phyloP scores from a whole-genome alignment of 192 early-diverging fungal species.

The Coemansia sp. region DNA sequence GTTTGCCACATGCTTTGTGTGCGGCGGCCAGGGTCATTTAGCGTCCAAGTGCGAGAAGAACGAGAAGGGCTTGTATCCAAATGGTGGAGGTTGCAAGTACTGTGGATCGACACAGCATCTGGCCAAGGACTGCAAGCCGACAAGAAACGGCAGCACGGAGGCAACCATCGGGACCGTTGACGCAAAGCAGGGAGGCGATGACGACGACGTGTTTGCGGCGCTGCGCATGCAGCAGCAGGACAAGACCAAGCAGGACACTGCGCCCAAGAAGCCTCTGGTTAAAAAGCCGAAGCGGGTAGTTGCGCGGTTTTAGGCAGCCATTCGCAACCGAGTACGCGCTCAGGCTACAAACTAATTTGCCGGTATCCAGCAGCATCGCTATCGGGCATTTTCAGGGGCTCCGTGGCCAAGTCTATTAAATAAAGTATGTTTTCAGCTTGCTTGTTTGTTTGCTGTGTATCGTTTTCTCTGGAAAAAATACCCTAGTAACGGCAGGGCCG shows the following conservation, averaged over 20 bases:
- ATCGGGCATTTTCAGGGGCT: neutral
- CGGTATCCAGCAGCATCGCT: neutral
- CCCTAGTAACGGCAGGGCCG: no score
- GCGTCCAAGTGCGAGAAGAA: slow-evolving; percentile 82
- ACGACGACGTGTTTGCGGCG: slow-evolving; percentile 71
- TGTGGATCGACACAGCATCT: slow-evolving; percentile 87
- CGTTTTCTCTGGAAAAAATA: no score
- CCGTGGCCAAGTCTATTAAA: neutral
- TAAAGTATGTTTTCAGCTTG: no score
- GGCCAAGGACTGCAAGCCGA: slow-evolving; percentile 75
- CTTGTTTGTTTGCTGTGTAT: no score
- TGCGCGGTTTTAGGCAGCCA: slow-evolving; percentile 18
- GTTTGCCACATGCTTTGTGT: slow-evolving; percentile 88
- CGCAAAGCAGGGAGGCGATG: slow-evolving; percentile 85
- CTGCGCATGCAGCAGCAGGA: slow-evolving; percentile 39
- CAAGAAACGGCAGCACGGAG: slow-evolving; percentile 48
- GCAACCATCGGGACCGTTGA: slow-evolving; percentile 73
- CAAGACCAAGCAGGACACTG: slow-evolving; percentile 14
- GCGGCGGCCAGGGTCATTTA: slow-evolving; percentile 81
- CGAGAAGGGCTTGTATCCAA: slow-evolving; percentile 84
- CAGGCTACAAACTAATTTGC: neutral
- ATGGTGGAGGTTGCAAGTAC: slow-evolving; percentile 86
- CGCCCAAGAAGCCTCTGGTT: slow-evolving; percentile 2
- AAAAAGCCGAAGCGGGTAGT: slow-evolving; percentile 25
- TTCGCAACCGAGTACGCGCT: neutral